Percentiles rank a stretch among this genome's conserved stretches.
phyloP scores from a whole-genome alignment of 495 filamentous ascomycete species.

The Massariosphaeria phaeospora region DNA sequence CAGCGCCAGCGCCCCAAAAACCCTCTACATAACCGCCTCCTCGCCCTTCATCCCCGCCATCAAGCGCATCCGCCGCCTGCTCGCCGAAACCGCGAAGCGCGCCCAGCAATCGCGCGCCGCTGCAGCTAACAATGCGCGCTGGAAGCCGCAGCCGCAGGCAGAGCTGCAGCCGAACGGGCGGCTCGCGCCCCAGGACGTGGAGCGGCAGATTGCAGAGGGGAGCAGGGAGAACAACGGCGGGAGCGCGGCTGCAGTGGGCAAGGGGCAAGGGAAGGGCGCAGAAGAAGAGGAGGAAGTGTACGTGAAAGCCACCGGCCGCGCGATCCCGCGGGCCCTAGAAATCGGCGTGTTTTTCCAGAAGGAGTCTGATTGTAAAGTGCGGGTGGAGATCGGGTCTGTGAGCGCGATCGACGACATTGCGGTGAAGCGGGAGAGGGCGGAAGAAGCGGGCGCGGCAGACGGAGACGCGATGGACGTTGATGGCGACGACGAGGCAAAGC shows the following conservation, averaged over 20 bases:
- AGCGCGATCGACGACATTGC: conserved; percentile 43
- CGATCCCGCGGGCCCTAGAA: conserved; percentile 64
- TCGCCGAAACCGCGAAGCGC: conserved; percentile 60
- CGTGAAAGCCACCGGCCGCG: conserved; percentile 72
- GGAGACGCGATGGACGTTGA: conserved; percentile 17
- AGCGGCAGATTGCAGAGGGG: conserved; percentile 36
- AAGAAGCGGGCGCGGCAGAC: conserved; percentile 30
- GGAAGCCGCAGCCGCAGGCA: background rate
- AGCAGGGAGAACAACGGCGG: background rate
- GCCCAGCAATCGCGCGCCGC: conserved; percentile 35
- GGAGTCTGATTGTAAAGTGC: conserved; percentile 37
- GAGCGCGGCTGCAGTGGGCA: background rate
- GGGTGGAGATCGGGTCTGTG: conserved; percentile 40
- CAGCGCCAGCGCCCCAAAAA: conserved; percentile 50
- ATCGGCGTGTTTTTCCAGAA: conserved; percentile 42
- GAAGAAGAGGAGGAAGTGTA: conserved; percentile 51
- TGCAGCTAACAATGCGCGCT: too few species aligned
- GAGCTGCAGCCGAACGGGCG: conserved; percentile 8
- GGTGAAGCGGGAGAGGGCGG: conserved; percentile 1
- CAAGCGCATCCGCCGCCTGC: conserved; percentile 70
- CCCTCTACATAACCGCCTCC: conserved; percentile 71
- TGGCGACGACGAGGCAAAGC: conserved; percentile 21
- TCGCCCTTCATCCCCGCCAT: conserved; percentile 79
- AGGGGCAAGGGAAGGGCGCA: background rate
- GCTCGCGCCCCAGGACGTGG: conserved; percentile 8